Base-by-base conservation (phyloP, 140 eudicot species). In the Erigeron philadelphicus region DNA sequence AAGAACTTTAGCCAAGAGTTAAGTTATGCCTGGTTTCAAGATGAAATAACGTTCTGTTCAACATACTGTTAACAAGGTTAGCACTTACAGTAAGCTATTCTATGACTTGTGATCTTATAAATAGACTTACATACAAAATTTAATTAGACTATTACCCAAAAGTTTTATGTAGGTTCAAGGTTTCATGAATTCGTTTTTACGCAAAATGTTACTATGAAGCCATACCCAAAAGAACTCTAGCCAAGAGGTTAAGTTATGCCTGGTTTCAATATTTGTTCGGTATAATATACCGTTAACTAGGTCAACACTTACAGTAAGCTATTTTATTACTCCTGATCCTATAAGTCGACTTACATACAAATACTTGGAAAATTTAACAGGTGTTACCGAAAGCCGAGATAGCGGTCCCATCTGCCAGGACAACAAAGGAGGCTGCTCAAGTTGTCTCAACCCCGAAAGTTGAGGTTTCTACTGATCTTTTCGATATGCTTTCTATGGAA, bases 381-480 rank as follows among this genome's bases (percentile, higher is more conserved):
- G 84, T 84, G 73, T 55, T 70, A 44, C 79, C 68, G 78, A 85
- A 84, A 80, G n/a, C 78, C 56, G 92, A 81, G 77, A 56, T 85
- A 71, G 72, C 80, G 43, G 74, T 44, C 25, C 54, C 73, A 59
- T 45, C 72, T 42, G 35, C 84, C 75, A 89, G 75, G 65, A 17
- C 71, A 4, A 55, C 50, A 38, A 90, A 84, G 75, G 82, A 64
- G 79, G 80, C 59, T 70, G 72, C 79, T 35, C 81, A 75, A 53
- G 83, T 67, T 61, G 84, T 57, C 49, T 11, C 80, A 17, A 72
- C 82, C 52, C 83, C 95, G 60, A 87, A 87, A 80, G 82, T 87
- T 68, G 90, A 85, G 80, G 84, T 61, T 83, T 86, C 97, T 66
- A 81, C 93, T 66, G 90, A 90, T 83, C 95, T 90, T 68, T 87